Evolutionary conservation across 352 stramenopile species (phyloP), one percentile per base, ranked within the genome.

Genomic region (Phytophthora constricta): DNA sequence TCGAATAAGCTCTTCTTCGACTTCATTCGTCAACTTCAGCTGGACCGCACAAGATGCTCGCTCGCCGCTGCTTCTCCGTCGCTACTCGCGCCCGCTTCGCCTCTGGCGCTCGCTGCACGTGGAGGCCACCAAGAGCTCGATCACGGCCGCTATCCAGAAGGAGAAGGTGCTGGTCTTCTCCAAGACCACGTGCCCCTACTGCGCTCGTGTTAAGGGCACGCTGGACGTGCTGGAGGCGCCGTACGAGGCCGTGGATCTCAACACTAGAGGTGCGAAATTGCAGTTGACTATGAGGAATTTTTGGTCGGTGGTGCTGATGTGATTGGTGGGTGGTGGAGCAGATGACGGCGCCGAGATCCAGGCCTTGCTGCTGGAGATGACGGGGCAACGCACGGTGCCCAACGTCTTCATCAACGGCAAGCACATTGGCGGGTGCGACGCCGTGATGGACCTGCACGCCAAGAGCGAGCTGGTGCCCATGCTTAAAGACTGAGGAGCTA

Each of bases 361-460:
- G 84, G 67, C 50, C 33, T 84, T 92, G 25, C 83, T 99, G 41
- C 62, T 91, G 27, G 71, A 93, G 8, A 80, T 99, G 47, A 99
- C 96, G 41, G 95, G 95, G 53, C 96, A 99, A 70, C 86, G 90
- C 70, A 99, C 96, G 1, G 97, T 99, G 45, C 97, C 98, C 2
- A 99, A 99, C 80, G 96, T 99, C 31, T 99, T 99, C 79, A 96
- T 99, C 68, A 97, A 97, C 47, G 96, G 96, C 62, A 82, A 98
- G 68, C 93, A 98, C 86, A 86, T 99, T 58, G 97, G 97, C 68
- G 97, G 97, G 57, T 98, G 97, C 62, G 96, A 99, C 70, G 69
- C 74, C 13, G 73, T 83, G 10, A 65, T 89, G 61, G 65, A 39
- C 17, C 78, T 93, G 43, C 79, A 93, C 63, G 72, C 74, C 16